Evolutionary conservation across 352 stramenopile species (phyloP), one percentile per base, ranked within the genome.

Genomic region (Saprolegnia diclina): DNA sequence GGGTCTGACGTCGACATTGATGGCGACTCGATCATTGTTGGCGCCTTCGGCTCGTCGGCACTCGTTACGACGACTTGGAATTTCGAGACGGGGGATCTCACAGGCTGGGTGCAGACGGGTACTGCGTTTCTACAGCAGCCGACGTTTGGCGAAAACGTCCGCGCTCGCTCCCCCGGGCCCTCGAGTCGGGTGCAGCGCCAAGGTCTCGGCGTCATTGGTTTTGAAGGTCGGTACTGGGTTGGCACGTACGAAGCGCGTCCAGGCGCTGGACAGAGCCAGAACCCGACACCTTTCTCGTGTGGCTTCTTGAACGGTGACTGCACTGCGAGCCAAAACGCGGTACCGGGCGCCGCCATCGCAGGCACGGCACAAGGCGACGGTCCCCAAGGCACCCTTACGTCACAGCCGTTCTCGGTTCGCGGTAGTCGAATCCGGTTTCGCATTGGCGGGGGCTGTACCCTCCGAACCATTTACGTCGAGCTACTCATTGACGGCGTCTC

Each of bases 61-160:
- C 79, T 92, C 18, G 81, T 87, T 2, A 92, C 81, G 2, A 98
- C 92, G 53, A 98, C 95, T 18, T 99, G 96, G 94, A 88, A 98
- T 74, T 99, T 99, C 73, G 96, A 99, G 69, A 98, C 96, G 0
- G 96, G 95, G 45, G 88, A 98, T 69, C 77, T 99, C 42, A 88
- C 82, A 0, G 96, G 96, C 1, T 99, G 96, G 96, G 76, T 81
- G 35, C 87, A 81, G 6, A 98, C 94, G 0, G 96, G 96, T 4
- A 91, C 79, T 24, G 96, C 96, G 11, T 99, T 99, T 71, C 81
- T 93, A 37, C 74, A 79, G 24, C 96, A 99, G 70, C 95, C 96
- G 0, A 99, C 96, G 7, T 98, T 88, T 72, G 96, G 96, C 0
- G 96, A 98, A 73, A 98, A 98, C 77, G 81, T 81, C 29, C 92